phyloP scores from a whole-genome alignment of 2,329 filamentous ascomycete species.

The Cladophialophora immunda region DNA sequence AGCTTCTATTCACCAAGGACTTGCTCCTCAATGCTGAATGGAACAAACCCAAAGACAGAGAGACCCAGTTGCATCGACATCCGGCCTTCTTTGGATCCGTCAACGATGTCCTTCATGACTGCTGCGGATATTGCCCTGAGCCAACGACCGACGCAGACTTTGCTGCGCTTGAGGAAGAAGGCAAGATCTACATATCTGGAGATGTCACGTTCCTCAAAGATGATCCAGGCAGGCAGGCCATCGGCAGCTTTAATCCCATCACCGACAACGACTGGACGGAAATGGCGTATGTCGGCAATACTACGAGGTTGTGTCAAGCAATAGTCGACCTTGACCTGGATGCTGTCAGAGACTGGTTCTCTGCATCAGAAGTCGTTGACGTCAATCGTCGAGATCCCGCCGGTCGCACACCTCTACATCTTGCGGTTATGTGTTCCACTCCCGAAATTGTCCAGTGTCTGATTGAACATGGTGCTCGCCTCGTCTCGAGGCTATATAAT shows the following conservation, averaged over 20 bases:
- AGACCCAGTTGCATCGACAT: slow-evolving; percentile 81
- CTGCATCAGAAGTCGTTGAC: slow-evolving; percentile 70
- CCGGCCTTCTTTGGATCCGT: slow-evolving; percentile 84
- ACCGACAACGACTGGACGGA: slow-evolving; percentile 87
- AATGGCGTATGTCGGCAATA: slow-evolving; percentile 88
- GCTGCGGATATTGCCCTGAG: slow-evolving; percentile 79
- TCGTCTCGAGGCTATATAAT: slow-evolving; percentile 79
- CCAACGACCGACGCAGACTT: slow-evolving; percentile 75
- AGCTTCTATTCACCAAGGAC: slow-evolving; percentile 81
- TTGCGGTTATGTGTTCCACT: slow-evolving; percentile 75
- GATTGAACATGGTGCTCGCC: slow-evolving; percentile 74
- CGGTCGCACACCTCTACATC: slow-evolving; percentile 79
- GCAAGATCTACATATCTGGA: slow-evolving; percentile 79
- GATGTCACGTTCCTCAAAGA: slow-evolving; percentile 78
- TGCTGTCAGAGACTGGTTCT: slow-evolving; percentile 73
- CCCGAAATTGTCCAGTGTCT: slow-evolving; percentile 75
- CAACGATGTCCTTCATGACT: slow-evolving; percentile 78
- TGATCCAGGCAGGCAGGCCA: slow-evolving; percentile 78
- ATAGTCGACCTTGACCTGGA: slow-evolving; percentile 79
- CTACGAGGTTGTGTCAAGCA: slow-evolving; percentile 77
- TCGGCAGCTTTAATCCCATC: slow-evolving; percentile 79
- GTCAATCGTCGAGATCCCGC: slow-evolving; percentile 79
- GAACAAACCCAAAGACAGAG: slow-evolving; percentile 79
- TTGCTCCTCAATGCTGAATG: slow-evolving; percentile 78
- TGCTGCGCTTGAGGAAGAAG: slow-evolving; percentile 74